These are phyloP conservation scores for Chytridium lagenaria DNA, from an alignment of 371 early-diverging fungal species.

Conservation along the genomic window DNA sequence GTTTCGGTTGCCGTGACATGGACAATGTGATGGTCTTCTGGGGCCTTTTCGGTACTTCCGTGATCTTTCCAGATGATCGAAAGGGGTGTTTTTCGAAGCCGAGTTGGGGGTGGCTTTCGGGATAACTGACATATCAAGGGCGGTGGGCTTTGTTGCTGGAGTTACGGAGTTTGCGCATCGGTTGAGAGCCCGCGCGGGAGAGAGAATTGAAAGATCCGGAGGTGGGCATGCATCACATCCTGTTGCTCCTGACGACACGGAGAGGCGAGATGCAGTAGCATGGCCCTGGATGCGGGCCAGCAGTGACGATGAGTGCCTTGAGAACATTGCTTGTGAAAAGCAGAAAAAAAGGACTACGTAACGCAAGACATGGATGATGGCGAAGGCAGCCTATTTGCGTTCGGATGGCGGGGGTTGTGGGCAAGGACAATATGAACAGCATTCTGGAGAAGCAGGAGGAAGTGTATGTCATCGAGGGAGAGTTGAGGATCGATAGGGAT, in stretches of 20 bases:
- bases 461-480: background rate
- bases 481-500: background rate
- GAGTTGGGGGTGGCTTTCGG: background rate
- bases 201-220: too few species aligned
- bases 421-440: constrained; percentile 7
- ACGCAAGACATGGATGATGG: background rate
- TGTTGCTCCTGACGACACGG: too few species aligned
- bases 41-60: too few species aligned
- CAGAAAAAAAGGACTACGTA: background rate
- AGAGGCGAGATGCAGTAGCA: too few species aligned
- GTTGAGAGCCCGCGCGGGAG: too few species aligned
- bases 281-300: too few species aligned
- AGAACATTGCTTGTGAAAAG: background rate
- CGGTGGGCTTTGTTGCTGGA: too few species aligned
- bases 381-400: too few species aligned
- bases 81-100: background rate
- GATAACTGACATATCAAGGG: too few species aligned
- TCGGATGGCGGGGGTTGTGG: background rate
- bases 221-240: too few species aligned
- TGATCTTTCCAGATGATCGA: background rate
- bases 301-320: too few species aligned
- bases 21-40: constrained; percentile 43
- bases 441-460: constrained; percentile 19
- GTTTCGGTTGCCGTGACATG: constrained; percentile 85
- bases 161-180: too few species aligned